Conservation (phyloP, 148 eudicot species). For the Rheum nobile region DNA sequence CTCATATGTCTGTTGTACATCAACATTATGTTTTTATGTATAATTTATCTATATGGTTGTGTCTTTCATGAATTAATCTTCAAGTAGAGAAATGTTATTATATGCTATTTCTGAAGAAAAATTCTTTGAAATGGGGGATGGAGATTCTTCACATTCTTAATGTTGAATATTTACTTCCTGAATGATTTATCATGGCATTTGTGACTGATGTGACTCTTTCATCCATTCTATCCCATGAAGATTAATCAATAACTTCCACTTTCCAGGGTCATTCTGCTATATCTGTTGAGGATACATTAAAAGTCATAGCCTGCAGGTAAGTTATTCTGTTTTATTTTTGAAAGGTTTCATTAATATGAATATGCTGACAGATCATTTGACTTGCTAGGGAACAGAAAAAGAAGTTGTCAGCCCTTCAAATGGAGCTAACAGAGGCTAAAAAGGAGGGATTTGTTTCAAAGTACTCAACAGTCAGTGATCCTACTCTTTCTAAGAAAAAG, state of each 20-base stretch:
- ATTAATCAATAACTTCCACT: background rate
- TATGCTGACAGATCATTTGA: constrained; percentile 5
- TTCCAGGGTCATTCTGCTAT: constrained; percentile 59
- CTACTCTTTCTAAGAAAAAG: constrained; percentile 36
- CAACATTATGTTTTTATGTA: background rate
- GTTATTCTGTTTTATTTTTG: constrained; percentile 10
- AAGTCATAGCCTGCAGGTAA: constrained; percentile 65
- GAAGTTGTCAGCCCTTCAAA: constrained; percentile 64
- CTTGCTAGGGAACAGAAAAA: constrained; percentile 62
- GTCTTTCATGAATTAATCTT: background rate
- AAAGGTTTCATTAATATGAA: background rate
- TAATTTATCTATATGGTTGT: background rate
- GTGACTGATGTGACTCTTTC: background rate
- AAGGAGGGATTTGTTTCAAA: constrained; percentile 55
- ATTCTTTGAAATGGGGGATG: background rate
- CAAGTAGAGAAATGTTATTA: background rate
- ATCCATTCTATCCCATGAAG: background rate
- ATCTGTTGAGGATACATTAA: constrained; percentile 76
- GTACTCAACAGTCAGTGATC: constrained; percentile 29
- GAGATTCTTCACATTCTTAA: background rate
- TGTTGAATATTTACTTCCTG: background rate
- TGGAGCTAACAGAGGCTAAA: constrained; percentile 67
- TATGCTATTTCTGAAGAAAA: background rate
- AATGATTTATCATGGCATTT: background rate
- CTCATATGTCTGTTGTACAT: background rate